Percentiles rank a stretch among this genome's conserved stretches.
These are phyloP conservation scores for Nitzschia sp. DNA, from an alignment of 108 stramenopile genomes.

Conservation along the genomic window DNA sequence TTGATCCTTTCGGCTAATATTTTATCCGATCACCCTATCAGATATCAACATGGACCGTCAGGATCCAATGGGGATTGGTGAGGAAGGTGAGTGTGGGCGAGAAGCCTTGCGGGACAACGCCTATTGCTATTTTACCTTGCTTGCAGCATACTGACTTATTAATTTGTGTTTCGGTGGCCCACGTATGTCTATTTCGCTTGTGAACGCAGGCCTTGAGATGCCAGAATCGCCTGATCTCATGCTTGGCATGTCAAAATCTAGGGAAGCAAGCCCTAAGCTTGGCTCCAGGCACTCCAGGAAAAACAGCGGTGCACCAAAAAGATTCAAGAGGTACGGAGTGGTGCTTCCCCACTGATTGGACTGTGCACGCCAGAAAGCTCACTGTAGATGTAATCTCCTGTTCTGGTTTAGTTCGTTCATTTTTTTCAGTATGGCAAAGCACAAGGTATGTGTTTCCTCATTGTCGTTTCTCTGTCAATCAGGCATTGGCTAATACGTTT, in stretches of 20 bases:
- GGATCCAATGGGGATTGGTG: background rate
- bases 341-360: no score
- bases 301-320: constrained; percentile 23
- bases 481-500: no score
- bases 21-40: no score
- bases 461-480: no score
- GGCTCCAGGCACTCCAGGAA: background rate
- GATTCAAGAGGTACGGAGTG: constrained; percentile 38
- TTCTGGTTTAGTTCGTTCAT: constrained; percentile 39
- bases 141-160: background rate
- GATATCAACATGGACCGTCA: background rate
- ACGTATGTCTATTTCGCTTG: background rate
- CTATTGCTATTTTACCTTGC: background rate
- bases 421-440: constrained; percentile 54
- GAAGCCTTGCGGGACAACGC: background rate
- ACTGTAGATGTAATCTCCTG: no score
- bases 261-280: background rate
- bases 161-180: background rate
- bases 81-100: background rate
- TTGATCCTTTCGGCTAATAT: no score
- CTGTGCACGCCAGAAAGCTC: no score
- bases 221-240: constrained; percentile 14
- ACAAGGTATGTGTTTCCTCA: no score
- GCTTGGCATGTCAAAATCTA: background rate
- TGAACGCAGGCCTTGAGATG: constrained; percentile 4